phyloP scores from a whole-genome alignment of 78 protist genomes.

The Dictyostelium brefeldianum region DNA sequence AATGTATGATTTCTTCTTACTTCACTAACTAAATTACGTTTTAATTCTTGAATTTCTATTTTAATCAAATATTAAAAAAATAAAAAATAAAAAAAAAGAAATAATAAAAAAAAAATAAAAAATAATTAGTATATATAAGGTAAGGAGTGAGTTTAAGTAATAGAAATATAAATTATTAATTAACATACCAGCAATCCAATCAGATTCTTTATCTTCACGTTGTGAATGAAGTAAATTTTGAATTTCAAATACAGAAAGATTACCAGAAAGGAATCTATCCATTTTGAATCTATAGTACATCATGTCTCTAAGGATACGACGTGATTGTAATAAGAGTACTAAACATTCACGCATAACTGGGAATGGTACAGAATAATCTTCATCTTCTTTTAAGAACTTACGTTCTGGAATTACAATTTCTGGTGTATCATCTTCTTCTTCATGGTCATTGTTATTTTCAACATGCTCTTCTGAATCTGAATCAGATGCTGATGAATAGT shows the following conservation, averaged over 20 bases:
- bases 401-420: constrained; percentile 71
- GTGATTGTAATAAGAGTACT: constrained; percentile 84
- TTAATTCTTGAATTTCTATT: constrained; percentile 68
- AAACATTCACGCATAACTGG: constrained; percentile 86
- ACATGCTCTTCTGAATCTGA: constrained; percentile 10
- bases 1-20: constrained; percentile 81
- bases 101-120: not conserved
- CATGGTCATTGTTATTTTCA: constrained; percentile 24
- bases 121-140: not conserved
- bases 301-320: constrained; percentile 84
- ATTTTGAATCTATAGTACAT: constrained; percentile 83
- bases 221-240: constrained; percentile 68
- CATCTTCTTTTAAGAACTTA: constrained; percentile 74
- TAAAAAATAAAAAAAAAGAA: not conserved
- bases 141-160: not conserved
- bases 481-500: constrained; percentile 42
- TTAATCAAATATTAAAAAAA: not conserved
- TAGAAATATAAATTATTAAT: not conserved
- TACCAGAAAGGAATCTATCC: constrained; percentile 85
- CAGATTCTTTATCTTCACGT: constrained; percentile 60
- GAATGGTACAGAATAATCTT: constrained; percentile 82
- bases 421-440: constrained; percentile 64
- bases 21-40: constrained; percentile 84
- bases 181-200: constrained; percentile 66
- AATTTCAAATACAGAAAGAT: constrained; percentile 77